A percentile compares a stretch with the other conserved stretches of the same genome.
Evolutionary conservation across 208 protist species (phyloP).

Genomic region (Acanthamoeba lenticulata): DNA sequence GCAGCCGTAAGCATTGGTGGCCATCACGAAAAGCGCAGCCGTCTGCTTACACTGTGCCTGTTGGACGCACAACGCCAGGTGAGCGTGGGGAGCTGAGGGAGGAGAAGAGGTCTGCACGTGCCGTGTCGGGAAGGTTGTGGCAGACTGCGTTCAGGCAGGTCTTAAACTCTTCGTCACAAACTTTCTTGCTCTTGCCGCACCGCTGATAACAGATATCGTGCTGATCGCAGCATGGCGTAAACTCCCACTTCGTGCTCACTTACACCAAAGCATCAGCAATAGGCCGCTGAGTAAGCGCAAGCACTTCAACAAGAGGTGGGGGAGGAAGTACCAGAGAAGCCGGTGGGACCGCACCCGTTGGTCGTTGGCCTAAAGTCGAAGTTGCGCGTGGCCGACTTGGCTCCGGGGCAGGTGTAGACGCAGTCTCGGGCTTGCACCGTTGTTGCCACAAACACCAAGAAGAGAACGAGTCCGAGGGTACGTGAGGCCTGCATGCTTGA

Average conservation of each 20-base stretch:
- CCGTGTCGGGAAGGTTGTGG: background rate
- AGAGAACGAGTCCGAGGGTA: too few species aligned
- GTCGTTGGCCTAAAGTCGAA: background rate
- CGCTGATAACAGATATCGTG: background rate
- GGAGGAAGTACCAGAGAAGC: background rate
- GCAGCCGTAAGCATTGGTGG: background rate
- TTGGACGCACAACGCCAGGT: too few species aligned
- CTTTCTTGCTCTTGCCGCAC: background rate
- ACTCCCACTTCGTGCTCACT: background rate
- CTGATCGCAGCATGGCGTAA: background rate
- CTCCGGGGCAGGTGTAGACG: background rate
- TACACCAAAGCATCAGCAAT: background rate
- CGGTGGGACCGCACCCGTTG: background rate
- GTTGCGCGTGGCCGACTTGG: background rate
- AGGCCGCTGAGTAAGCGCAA: background rate
- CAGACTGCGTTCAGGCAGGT: background rate
- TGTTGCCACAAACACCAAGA: background rate
- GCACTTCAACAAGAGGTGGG: background rate
- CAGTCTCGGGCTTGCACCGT: background rate
- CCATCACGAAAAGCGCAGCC: background rate
- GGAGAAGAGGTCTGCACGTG: background rate
- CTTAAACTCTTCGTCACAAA: background rate
- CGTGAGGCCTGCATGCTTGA: too few species aligned
- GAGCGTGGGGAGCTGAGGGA: background rate
- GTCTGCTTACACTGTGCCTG: background rate